Base-by-base conservation (phyloP, 495 filamentous ascomycete genomes). In the Podospora australis region DNA sequence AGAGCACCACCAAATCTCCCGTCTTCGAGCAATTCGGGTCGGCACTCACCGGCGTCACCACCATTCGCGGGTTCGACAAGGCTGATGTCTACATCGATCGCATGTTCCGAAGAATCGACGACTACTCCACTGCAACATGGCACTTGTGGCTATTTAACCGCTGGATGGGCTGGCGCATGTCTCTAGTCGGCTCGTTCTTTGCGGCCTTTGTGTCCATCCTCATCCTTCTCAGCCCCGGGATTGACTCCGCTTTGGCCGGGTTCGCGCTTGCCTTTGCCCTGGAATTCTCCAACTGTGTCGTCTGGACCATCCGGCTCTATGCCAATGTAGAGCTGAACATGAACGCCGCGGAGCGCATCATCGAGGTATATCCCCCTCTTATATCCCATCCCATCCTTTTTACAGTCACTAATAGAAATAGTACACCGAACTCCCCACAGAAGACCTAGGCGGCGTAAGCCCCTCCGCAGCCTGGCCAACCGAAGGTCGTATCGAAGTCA, bases 381-480 rank as follows among this genome's bases (percentile, higher is more conserved):
- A 10, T 24, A 6, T 21, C 6, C 9, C 19, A 21, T 2, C 23
- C 19, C 2, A n/a, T n/a, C n/a, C n/a, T n/a, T n/a, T n/a, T n/a
- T n/a, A n/a, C n/a, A n/a, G n/a, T n/a, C 32, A 19, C 7, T 2
- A 19, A 26, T 29, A 13, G 19, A 16, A 22, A 8, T 16, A 64
- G 62, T 95, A 91, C 57, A 79, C 83, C 0, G 73, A 81, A 11
- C 69, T 92, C 6, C 69, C 79, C 4, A 88, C 78, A 3, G 88
- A 95, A 61, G 71, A 73, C 30, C 76, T 85, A 10, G 73, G 65
- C 1, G 82, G 78, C 25, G 58, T 58, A 22, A 74, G 75, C 32
- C 77, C 84, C 1, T 87, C 88, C 0, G 87, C 87, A 8, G 78
- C 80, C 13, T 95, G 88, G 88, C 88, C 88, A 0, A 80, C 78